Evolutionary conservation across 139 green algal genomes (phyloP).

Genomic region (Tetratostichococcus sp.): DNA sequence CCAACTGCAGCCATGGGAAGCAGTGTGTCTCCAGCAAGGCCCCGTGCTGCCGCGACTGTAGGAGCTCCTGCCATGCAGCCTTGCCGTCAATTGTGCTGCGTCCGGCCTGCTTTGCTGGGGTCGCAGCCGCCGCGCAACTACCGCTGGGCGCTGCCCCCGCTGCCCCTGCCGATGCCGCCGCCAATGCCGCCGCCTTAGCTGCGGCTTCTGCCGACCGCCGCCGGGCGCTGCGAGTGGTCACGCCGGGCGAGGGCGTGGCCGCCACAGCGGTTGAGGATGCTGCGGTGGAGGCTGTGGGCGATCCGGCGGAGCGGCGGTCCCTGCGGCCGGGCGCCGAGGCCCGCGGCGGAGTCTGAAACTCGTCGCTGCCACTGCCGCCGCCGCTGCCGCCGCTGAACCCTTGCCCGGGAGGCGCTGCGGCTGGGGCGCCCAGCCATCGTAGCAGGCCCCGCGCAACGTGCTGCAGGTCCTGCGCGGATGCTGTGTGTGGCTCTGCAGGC

Average conservation of each 20-base stretch:
- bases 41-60: slow-evolving; percentile 19
- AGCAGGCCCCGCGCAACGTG: background rate
- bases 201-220: background rate
- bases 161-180: too few relatives aligned
- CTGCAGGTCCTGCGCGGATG: background rate
- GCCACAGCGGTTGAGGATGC: background rate
- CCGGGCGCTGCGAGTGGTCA: background rate
- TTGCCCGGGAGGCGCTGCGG: too few relatives aligned
- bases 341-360: background rate
- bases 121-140: too few relatives aligned
- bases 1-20: background rate
- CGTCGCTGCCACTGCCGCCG: too few relatives aligned
- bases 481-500: too few relatives aligned
- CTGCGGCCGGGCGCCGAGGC: too few relatives aligned
- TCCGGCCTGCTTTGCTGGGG: too few relatives aligned
- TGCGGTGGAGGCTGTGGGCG: background rate
- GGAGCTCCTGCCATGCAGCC: slow-evolving; percentile 17
- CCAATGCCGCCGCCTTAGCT: background rate
- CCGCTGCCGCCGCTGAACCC: too few relatives aligned
- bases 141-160: too few relatives aligned
- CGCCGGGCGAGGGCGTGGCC: background rate
- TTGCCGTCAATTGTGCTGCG: too few relatives aligned
- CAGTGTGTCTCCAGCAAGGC: background rate
- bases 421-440: background rate
- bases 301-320: background rate